Percentiles rank a stretch among this genome's conserved stretches.
phyloP scores from a whole-genome alignment of 73 alveolate species.

The Paraurostyla sp. region DNA sequence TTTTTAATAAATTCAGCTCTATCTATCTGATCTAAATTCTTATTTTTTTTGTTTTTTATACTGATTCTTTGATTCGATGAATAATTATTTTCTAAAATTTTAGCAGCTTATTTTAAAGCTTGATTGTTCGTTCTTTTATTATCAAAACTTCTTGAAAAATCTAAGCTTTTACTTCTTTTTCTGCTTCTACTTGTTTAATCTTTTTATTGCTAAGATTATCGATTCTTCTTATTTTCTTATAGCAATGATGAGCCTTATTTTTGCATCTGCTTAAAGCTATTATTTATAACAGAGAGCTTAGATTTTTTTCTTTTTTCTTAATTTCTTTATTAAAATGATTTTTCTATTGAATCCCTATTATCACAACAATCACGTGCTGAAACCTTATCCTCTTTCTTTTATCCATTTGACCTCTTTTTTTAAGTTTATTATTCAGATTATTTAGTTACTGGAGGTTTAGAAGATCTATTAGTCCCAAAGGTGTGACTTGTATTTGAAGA shows the following conservation, averaged over 20 bases:
- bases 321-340: too few species aligned
- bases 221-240: not conserved
- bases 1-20: conserved; percentile 14
- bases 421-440: not conserved
- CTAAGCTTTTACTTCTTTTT: conserved; percentile 45
- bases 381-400: too few species aligned
- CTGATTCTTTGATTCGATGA: not conserved
- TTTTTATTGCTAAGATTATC: not conserved
- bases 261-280: too few species aligned
- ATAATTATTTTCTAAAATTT: not conserved
- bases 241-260: too few species aligned
- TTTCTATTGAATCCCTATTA: too few species aligned
- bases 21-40: not conserved
- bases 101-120: not conserved
- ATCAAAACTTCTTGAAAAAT: conserved; percentile 35
- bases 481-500: too few species aligned
- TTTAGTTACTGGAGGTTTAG: not conserved
- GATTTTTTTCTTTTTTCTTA: too few species aligned
- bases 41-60: not conserved
- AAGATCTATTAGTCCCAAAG: not conserved
- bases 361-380: too few species aligned
- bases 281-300: too few species aligned
- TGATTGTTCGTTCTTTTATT: not conserved
- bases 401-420: not conserved
- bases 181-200: not conserved